Evolutionary conservation across 2,329 filamentous ascomycete species (phyloP), one percentile per base, ranked within the genome.

Genomic region (Coniosporium tulheliwenetii): DNA sequence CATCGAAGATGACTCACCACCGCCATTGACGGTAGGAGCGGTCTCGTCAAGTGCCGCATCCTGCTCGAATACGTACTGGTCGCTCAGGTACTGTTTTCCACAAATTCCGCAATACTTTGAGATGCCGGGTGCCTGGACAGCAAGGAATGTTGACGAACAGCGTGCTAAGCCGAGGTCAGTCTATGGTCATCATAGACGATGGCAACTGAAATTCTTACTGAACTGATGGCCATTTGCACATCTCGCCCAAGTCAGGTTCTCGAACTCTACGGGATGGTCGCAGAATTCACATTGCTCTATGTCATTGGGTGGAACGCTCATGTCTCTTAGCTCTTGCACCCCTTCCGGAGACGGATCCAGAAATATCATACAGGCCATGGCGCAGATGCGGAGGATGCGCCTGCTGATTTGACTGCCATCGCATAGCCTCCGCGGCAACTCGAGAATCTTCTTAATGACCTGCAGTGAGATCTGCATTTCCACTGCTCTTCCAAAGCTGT

Each of bases 21-120:
- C 7, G 19, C 15, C 5, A 30, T 39, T 10, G 8, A n/a, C 36
- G 30, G 14, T 15, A 32, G 35, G 8, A 14, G 3, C 32, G 3
- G 32, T 33, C 3, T 36, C 12, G n/a, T 30, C 30, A 13, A 19
- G 14, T 43, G 38, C 31, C 10, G 32, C 40, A 37, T 36, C 19
- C 16, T 15, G 32, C 30, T 37, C 46, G 43, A 42, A 42, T 8
- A 63, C 40, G 8, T 51, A 47, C 30, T 67, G 63, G 38, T 70
- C 65, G 36, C 62, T 63, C 7, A 73, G 47, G 47, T 64, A 71
- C 36, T 67, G 64, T 19, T 55, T 64, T 10, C 52, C 61, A 47
- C 73, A 77, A n/a, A 65, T 55, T 13, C 64, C 64, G 50, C 73
- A 77, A 39, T 60, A 62, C 48, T 73, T 74, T 10, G 69, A 68